phyloP scores from a whole-genome alignment of 768 basidiomycete species.

The Thelephora ganbajun region DNA sequence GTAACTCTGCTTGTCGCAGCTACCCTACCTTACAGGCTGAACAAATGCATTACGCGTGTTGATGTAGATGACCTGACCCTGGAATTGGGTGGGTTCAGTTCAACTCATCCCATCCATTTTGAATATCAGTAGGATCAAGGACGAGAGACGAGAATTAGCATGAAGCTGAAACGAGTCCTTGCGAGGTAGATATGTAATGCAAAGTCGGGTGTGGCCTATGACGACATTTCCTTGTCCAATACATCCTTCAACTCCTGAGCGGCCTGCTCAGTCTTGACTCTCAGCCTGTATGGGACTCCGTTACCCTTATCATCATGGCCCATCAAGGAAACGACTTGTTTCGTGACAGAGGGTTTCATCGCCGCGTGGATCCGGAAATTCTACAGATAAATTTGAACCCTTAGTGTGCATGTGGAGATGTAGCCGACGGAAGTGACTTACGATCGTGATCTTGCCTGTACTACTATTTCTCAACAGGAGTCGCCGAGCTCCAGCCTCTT shows the following conservation, averaged over 20 bases:
- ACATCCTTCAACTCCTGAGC: conserved; percentile 43
- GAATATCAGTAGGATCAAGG: no score
- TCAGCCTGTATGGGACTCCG: conserved; percentile 48
- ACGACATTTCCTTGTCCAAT: conserved; percentile 42
- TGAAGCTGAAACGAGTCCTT: no score
- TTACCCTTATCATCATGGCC: conserved; percentile 45
- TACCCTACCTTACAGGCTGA: no score
- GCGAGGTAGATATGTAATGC: conserved; percentile 2
- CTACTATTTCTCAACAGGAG: conserved; percentile 58
- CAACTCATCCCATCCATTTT: no score
- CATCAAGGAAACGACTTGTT: conserved; percentile 47
- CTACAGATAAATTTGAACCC: conserved; percentile 21
- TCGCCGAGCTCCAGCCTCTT: conserved; percentile 40
- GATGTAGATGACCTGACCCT: no score
- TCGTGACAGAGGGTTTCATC: conserved; percentile 37
- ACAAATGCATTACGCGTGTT: no score
- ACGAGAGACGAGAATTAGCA: no score
- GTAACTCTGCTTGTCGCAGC: no score
- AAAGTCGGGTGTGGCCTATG: conserved; percentile 15
- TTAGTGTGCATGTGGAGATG: not conserved
- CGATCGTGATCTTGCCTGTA: conserved; percentile 64
- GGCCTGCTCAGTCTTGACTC: conserved; percentile 43
- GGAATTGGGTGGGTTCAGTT: no score
- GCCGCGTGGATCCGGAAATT: conserved; percentile 59
- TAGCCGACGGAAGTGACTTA: conserved; percentile 23